These are phyloP conservation scores for Cicer judaicum DNA, from an alignment of 306 rosid species.

Conservation along the genomic window DNA sequence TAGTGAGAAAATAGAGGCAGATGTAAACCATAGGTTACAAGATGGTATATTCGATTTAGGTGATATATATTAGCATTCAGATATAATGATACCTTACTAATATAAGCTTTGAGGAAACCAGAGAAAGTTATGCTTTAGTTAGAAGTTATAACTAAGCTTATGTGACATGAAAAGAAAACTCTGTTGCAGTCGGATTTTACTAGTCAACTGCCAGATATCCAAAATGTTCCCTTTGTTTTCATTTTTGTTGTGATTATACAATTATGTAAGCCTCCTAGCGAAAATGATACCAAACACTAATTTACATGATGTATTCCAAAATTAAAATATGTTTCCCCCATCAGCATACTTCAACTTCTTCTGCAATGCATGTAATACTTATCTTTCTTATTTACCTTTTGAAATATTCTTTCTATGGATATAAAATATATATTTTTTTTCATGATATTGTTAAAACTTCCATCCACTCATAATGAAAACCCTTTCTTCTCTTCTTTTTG, in stretches of 20 bases:
- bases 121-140: too few relatives aligned
- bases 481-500: conserved; percentile 13
- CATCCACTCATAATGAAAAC: conserved; percentile 12
- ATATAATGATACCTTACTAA: too few relatives aligned
- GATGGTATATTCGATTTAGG: too few relatives aligned
- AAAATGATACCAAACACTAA: conserved; percentile 12
- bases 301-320: background rate
- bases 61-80: too few relatives aligned
- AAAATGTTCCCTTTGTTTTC: conserved; percentile 3
- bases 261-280: background rate
- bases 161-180: background rate
- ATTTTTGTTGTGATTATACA: conserved; percentile 27
- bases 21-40: too few relatives aligned
- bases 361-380: background rate
- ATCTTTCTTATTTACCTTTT: conserved; percentile 1
- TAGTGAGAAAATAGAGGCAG: too few relatives aligned
- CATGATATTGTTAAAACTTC: conserved; percentile 17
- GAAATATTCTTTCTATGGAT: background rate
- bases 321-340: background rate
- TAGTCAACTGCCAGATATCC: conserved; percentile 2
- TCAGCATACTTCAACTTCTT: conserved; percentile 14
- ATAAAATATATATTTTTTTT: background rate
- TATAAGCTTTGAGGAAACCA: too few relatives aligned
- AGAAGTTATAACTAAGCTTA: background rate
- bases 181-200: background rate